Evolutionary conservation across 2,329 filamentous ascomycete genomes (phyloP), one percentile per base, ranked within the genome.

Genomic region (Neofusicoccum ribis): DNA sequence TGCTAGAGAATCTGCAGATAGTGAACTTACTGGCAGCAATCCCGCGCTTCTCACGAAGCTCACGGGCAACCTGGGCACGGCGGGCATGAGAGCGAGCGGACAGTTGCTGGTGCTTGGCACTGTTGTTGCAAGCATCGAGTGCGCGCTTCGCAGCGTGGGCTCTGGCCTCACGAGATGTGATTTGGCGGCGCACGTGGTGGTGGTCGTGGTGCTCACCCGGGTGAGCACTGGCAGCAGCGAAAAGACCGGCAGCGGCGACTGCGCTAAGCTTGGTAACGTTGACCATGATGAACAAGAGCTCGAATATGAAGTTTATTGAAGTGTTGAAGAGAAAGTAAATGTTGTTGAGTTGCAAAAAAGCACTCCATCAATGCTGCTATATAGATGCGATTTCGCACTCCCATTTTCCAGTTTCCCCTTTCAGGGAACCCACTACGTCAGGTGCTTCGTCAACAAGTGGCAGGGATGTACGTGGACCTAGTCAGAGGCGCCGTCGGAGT

Each of bases 161-260:
- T 20, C 67, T 67, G 58, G 68, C 41, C 15, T 72, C 67, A 60
- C 74, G 72, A 39, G 56, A 70, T 34, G 71, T 66, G 51, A 77
- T 71, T 64, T 76, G 69, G 8, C 73, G 70, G 68, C 72, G 73
- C 66, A 76, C 64, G 34, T 71, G 69, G 43, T 68, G 64, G 63
- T 69, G 68, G 37, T 76, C 72, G 54, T 76, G 74, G 52, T 73
- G 71, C 66, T 77, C 75, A 39, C 74, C 74, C 31, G 75, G 74
- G 43, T 77, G 75, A 39, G 74, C 74, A 41, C 67, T 17, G 14
- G 67, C 68, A 37, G 68, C 52, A 49, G 66, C 43, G 4, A 71
- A 58, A 41, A 72, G 67, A 15, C 68, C 69, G 51, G 70, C 65
- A 14, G 65, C 68, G 17, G 66, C 67, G 39, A 70, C 56, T 15